A percentile compares a stretch with the other conserved stretches of the same genome.
Evolutionary conservation across 2,329 filamentous ascomycete genomes (phyloP).

Genomic region (Hortaea werneckii): DNA sequence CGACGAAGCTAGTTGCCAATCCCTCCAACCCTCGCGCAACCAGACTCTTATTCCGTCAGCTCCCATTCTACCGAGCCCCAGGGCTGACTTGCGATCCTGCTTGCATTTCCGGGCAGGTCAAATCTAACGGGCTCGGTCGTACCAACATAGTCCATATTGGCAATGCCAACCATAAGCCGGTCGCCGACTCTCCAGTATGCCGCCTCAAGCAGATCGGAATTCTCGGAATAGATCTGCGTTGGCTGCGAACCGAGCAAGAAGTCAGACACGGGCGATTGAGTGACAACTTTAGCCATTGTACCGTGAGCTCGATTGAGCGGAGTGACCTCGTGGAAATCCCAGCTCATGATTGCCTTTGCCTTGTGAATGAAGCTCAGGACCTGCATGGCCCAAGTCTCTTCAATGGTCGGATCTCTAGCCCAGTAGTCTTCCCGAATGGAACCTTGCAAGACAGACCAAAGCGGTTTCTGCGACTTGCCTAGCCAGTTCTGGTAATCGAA

Average conservation of each 20-base stretch:
- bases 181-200: conserved; percentile 13
- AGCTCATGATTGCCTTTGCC: conserved; percentile 41
- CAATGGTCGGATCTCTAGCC: conserved; percentile 34
- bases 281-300: conserved; percentile 31
- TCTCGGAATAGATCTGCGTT: conserved; percentile 6
- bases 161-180: conserved; percentile 14
- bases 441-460: conserved; percentile 42
- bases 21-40: conserved; percentile 7
- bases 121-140: conserved; percentile 6
- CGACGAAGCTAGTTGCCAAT: conserved; percentile 15
- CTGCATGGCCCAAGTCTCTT: conserved; percentile 39
- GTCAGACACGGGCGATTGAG: conserved; percentile 20
- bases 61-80: conserved; percentile 16
- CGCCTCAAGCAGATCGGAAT: conserved; percentile 10
- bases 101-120: conserved; percentile 9
- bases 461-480: conserved; percentile 28
- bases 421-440: conserved; percentile 42
- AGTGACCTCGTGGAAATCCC: conserved; percentile 36
- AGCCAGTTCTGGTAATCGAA: conserved; percentile 33
- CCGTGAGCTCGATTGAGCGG: conserved; percentile 27
- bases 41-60: conserved; percentile 7
- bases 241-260: conserved; percentile 31
- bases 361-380: conserved; percentile 40
- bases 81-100: conserved; percentile 10
- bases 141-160: conserved; percentile 9